Evolutionary conservation across 2,329 filamentous ascomycete species (phyloP).

Genomic region (Aspergillus candidus): DNA sequence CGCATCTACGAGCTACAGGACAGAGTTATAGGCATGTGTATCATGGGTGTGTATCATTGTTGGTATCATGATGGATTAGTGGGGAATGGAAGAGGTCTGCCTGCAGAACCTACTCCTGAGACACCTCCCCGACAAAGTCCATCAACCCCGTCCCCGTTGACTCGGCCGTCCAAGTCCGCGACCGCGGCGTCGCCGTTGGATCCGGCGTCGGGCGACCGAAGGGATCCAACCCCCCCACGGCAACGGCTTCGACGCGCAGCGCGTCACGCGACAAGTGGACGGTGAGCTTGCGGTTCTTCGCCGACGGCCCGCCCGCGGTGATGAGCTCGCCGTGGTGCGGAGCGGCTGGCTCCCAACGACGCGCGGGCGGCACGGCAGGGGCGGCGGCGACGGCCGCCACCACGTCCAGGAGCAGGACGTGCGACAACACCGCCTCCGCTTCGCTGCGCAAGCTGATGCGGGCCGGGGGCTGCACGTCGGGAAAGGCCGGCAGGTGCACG

Average conservation of each 20-base stretch:
- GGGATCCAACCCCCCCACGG: constrained; percentile 13
- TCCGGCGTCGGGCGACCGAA: constrained; percentile 6
- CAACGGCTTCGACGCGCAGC: constrained; percentile 19
- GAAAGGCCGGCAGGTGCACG: constrained; percentile 26
- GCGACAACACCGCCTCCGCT: constrained; percentile 28
- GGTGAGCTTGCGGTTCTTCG: constrained; percentile 28
- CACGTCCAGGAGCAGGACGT: constrained; percentile 36
- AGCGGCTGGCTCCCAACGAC: constrained; percentile 26
- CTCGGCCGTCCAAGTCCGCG: constrained; percentile 21
- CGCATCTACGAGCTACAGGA: too few relatives aligned
- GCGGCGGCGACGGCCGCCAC: constrained; percentile 23
- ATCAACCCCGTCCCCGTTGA: constrained; percentile 11
- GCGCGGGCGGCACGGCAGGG: background rate
- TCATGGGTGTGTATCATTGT: background rate
- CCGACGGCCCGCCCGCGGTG: constrained; percentile 11
- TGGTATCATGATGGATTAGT: background rate
- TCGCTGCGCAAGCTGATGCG: constrained; percentile 30
- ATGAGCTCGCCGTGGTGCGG: constrained; percentile 33
- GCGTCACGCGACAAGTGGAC: constrained; percentile 24
- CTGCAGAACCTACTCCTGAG: background rate
- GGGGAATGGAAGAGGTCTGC: too few relatives aligned
- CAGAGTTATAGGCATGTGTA: background rate
- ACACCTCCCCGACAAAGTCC: constrained; percentile 21
- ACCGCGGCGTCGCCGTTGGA: constrained; percentile 9
- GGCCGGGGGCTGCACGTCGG: constrained; percentile 28